phyloP scores from a whole-genome alignment of 805 yeast species.

The Debaryomyces prosopidis region DNA sequence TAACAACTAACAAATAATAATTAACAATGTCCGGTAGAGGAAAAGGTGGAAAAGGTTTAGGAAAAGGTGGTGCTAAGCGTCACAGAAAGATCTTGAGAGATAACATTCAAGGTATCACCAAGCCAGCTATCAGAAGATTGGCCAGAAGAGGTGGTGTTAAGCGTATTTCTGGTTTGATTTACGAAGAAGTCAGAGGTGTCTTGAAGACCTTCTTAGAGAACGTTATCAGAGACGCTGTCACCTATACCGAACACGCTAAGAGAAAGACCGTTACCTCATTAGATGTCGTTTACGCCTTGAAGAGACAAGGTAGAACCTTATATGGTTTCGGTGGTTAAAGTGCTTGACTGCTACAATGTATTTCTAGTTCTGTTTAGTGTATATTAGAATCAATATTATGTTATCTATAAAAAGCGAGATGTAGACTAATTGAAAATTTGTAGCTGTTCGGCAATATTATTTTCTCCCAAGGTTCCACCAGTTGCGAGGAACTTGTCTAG shows the following conservation, averaged over 20 bases:
- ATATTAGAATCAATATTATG: slow-evolving; percentile 22
- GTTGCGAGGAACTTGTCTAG: slow-evolving; percentile 18
- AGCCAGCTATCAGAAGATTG: slow-evolving; percentile 99
- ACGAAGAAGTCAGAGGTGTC: slow-evolving; percentile 98
- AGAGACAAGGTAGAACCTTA: slow-evolving; percentile 99
- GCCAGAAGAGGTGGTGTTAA: slow-evolving; percentile 99
- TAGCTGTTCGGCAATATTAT: slow-evolving; percentile 3
- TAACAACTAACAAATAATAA: slow-evolving; percentile 16
- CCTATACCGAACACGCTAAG: slow-evolving; percentile 99
- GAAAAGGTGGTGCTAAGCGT: slow-evolving; percentile 99
- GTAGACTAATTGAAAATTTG: not conserved
- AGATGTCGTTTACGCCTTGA: slow-evolving; percentile 98
- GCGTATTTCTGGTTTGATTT: slow-evolving; percentile 98
- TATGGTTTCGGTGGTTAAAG: slow-evolving; percentile 99
- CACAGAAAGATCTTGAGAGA: slow-evolving; percentile 99
- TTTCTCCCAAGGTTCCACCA: slow-evolving; percentile 24
- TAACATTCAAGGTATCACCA: slow-evolving; percentile 99
- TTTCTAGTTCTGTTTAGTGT: slow-evolving; percentile 21
- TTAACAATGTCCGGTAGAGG: slow-evolving; percentile 95
- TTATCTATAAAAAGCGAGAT: not conserved
- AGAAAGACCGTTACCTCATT: slow-evolving; percentile 99
- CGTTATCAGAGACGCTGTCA: slow-evolving; percentile 98
- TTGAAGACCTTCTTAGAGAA: slow-evolving; percentile 93
- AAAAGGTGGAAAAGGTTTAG: slow-evolving; percentile 99
- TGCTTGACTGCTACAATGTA: slow-evolving; percentile 6